phyloP scores from a whole-genome alignment of 1,284 basidiomycete genomes.

The Cronartium quercuum region DNA sequence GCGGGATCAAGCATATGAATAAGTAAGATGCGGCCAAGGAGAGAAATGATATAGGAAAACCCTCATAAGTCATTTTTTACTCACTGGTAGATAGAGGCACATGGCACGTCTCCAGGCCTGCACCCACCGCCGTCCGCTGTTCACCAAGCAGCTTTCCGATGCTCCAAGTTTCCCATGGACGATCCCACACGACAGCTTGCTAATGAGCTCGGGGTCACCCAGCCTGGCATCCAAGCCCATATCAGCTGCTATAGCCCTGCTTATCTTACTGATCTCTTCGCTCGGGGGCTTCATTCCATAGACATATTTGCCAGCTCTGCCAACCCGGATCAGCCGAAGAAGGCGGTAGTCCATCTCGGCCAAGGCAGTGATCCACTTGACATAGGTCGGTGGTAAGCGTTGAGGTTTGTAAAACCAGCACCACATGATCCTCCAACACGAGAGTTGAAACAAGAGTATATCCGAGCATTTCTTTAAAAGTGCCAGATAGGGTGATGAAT shows the following conservation, averaged over 20 bases:
- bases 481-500: slow-evolving; percentile 19
- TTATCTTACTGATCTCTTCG: slow-evolving; percentile 39
- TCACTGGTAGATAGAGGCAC: slow-evolving; percentile 51
- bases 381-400: slow-evolving; percentile 47
- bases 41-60: neutral
- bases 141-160: slow-evolving; percentile 46
- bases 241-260: slow-evolving; percentile 36
- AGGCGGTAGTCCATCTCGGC: slow-evolving; percentile 50
- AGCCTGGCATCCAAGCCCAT: slow-evolving; percentile 28
- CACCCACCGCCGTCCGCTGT: slow-evolving; percentile 48
- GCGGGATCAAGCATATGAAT: too few relatives aligned
- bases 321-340: slow-evolving; percentile 46
- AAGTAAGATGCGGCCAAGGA: too few relatives aligned
- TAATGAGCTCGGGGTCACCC: slow-evolving; percentile 42
- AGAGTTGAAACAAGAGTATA: slow-evolving; percentile 42
- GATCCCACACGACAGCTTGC: slow-evolving; percentile 49
- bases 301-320: slow-evolving; percentile 45
- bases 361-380: slow-evolving; percentile 48
- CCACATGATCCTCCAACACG: slow-evolving; percentile 44
- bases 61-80: neutral
- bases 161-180: slow-evolving; percentile 49
- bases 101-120: slow-evolving; percentile 48
- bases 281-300: slow-evolving; percentile 45
- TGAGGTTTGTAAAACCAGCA: slow-evolving; percentile 48
- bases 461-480: slow-evolving; percentile 41